Base-by-base conservation (phyloP, 75 land plant genomes). In the Adiantum capillusveneris region DNA sequence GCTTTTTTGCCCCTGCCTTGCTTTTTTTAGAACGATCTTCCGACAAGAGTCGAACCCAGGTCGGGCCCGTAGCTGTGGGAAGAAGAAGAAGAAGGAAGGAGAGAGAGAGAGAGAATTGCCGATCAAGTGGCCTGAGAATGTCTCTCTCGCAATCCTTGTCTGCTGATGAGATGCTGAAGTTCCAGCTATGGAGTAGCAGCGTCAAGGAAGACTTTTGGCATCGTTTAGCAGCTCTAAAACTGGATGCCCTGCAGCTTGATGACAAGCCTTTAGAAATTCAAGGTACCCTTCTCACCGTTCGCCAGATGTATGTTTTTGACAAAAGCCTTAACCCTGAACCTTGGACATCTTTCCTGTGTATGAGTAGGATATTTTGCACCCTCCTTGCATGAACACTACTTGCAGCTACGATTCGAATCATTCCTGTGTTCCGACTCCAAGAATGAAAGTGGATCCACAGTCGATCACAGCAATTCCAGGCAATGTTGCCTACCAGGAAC, bases 131-230 rank as follows among this genome's bases (percentile, higher is more conserved):
- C n/a, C n/a, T n/a, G n/a, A n/a, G n/a, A n/a, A n/a, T n/a, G n/a
- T 34, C 37, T 34, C 9, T 9, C 37, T 34, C 37, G 3, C 37
- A 3, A 9, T 34, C 37, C 37, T 34, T 34, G 37, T 46, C 50
- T 18, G 13, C 50, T 46, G 43, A 14, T 41, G 50, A 46, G 13
- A 39, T 76, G 0, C 66, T 86, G 20, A 68, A 73, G 55, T 93
- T 85, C 62, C 81, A 71, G 12, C 78, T 75, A n/a, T 75, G 88
- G 65, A 80, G 78, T 56, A 82, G 99, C 64, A 34, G 62, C 0
- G 91, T 87, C 0, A 84, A 86, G 21, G 96, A 86, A 63, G 90
- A 84, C 29, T 95, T 95, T 72, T 95, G 99, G 99, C 77, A 79
- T 25, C 59, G 76, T 29, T 64, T 90, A 1, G 88, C 96, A 1